These are phyloP conservation scores for Codiaeum variegatum DNA, from an alignment of 441 rosid species.

Conservation along the genomic window DNA sequence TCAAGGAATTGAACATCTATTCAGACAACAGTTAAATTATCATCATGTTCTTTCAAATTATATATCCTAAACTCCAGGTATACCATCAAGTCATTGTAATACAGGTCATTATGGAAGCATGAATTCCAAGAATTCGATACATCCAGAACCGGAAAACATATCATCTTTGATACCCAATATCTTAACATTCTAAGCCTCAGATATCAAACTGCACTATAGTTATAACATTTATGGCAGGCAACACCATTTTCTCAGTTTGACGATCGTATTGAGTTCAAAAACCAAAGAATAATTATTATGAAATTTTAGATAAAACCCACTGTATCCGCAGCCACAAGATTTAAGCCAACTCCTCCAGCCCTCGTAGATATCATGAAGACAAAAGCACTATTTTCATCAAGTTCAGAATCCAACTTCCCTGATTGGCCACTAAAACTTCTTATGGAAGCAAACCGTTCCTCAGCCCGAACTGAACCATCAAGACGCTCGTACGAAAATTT, in stretches of 20 bases:
- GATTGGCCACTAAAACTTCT: slow-evolving; percentile 59
- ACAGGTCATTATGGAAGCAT: neutral
- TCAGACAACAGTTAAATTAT: neutral
- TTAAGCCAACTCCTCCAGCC: slow-evolving; percentile 95
- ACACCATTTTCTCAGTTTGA: neutral
- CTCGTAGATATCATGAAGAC: slow-evolving; percentile 87
- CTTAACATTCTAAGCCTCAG: neutral
- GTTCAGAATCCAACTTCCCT: slow-evolving; percentile 33
- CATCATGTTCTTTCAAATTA: neutral
- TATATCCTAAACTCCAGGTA: neutral
- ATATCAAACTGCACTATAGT: neutral
- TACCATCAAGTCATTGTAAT: neutral
- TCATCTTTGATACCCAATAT: neutral
- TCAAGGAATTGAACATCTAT: neutral
- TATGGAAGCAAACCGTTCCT: slow-evolving; percentile 93
- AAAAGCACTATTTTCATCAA: slow-evolving; percentile 50
- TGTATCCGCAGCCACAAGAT: slow-evolving; percentile 88
- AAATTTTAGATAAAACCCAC: slow-evolving; percentile 36
- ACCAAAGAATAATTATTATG: neutral
- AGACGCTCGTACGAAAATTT: slow-evolving; percentile 85
- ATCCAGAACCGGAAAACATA: neutral
- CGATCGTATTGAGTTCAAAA: neutral
- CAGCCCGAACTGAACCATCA: slow-evolving; percentile 94
- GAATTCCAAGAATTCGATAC: neutral
- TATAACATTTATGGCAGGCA: neutral